phyloP scores from a whole-genome alignment of 2,329 filamentous ascomycete species.

The Fusarium sp. region DNA sequence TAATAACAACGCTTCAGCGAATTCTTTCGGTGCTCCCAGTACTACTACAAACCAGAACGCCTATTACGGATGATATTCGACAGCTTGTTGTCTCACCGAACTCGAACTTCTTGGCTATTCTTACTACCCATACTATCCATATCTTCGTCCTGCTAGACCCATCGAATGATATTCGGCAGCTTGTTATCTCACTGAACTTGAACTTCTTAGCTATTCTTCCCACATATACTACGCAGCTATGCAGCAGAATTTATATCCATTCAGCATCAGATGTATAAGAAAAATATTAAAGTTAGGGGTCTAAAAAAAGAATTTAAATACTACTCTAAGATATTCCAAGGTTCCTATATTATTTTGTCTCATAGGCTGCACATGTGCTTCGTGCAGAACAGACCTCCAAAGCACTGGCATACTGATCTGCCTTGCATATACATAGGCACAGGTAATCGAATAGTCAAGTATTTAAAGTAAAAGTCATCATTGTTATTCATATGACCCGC shows the following conservation, averaged over 20 bases:
- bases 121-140: constrained; percentile 89
- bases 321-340: neutral
- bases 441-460: too few species aligned
- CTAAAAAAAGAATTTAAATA: too few species aligned
- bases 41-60: constrained; percentile 24
- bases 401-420: too few species aligned
- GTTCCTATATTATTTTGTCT: too few species aligned
- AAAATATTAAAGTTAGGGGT: too few species aligned
- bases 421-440: too few species aligned
- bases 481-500: constrained; percentile 3
- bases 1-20: constrained; percentile 42
- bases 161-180: constrained; percentile 74
- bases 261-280: too few species aligned
- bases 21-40: constrained; percentile 47
- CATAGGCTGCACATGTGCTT: too few species aligned
- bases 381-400: too few species aligned
- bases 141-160: constrained; percentile 87
- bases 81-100: constrained; percentile 88
- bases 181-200: constrained; percentile 84
- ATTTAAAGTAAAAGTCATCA: neutral
- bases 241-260: too few species aligned
- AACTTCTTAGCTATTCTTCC: constrained; percentile 89
- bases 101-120: constrained; percentile 83
- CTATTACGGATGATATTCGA: constrained; percentile 64
- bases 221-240: too few species aligned